phyloP scores from a whole-genome alignment of 306 rosid genomes.

The Gillenia trifoliata region DNA sequence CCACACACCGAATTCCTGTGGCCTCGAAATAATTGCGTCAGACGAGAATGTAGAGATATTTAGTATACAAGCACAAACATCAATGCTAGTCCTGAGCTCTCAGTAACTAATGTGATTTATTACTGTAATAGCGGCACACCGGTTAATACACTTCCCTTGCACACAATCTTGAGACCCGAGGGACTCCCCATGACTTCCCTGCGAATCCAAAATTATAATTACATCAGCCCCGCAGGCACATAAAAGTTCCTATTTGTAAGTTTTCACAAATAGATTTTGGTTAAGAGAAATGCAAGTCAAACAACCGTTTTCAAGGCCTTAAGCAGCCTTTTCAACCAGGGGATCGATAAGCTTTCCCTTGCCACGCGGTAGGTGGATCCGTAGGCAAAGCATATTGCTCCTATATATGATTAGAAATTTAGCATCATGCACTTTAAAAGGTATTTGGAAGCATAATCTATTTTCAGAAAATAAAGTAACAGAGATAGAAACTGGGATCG shows the following conservation, averaged over 20 bases:
- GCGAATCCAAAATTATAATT: background rate
- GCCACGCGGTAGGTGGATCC: background rate
- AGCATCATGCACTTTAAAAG: background rate
- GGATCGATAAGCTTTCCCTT: no score
- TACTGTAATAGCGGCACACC: no score
- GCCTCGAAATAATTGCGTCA: background rate
- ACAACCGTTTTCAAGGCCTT: background rate
- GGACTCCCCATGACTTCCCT: background rate
- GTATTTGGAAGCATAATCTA: background rate
- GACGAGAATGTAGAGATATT: background rate
- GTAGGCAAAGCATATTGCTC: background rate
- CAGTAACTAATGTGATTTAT: background rate
- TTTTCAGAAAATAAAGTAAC: background rate
- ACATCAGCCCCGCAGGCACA: background rate
- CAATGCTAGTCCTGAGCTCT: background rate
- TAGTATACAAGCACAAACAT: background rate
- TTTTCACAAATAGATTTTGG: background rate
- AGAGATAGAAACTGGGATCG: no score
- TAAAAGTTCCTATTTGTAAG: background rate
- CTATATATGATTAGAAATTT: background rate
- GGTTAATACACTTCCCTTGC: background rate
- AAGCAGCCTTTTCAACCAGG: no score
- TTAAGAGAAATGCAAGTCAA: background rate
- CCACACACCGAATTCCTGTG: background rate
- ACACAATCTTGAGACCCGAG: background rate